Conservation (phyloP, 192 early-diverging fungal genomes). For the Chytriomyces confervae region DNA sequence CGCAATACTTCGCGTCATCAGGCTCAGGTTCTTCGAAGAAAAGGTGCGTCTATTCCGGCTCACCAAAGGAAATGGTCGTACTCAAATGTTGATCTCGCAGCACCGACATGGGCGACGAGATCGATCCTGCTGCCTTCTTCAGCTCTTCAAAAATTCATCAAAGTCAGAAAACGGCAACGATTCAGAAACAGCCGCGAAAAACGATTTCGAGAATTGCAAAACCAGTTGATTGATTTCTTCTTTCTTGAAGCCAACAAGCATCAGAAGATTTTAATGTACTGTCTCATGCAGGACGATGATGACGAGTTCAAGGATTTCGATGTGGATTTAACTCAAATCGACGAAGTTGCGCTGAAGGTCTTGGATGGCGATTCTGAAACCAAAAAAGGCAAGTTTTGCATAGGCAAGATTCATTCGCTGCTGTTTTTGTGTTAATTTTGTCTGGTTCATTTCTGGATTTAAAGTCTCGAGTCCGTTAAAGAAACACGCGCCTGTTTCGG, state of each 20-base stretch:
- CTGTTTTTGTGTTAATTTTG: too few species aligned
- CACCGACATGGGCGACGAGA: neutral
- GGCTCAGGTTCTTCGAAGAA: neutral
- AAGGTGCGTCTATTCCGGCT: neutral
- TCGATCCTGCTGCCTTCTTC: constrained; percentile 27
- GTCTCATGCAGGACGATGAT: constrained; percentile 13
- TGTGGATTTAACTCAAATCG: constrained; percentile 18
- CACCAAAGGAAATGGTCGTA: neutral
- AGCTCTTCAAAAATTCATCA: constrained; percentile 23
- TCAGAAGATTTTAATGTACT: too few species aligned
- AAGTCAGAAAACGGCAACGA: constrained; percentile 12
- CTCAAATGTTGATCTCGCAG: neutral
- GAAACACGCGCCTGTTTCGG: too few species aligned
- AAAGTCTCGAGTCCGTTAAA: too few species aligned
- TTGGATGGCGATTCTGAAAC: neutral
- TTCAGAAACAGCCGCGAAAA: neutral
- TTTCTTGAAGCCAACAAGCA: too few species aligned
- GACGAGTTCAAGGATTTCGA: constrained; percentile 33
- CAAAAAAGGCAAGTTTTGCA: too few species aligned
- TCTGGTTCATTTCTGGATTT: too few species aligned
- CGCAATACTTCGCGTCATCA: constrained; percentile 8
- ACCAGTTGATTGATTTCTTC: constrained; percentile 1
- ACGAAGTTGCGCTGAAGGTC: neutral
- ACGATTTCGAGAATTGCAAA: neutral
- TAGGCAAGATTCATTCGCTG: too few species aligned